Base-by-base conservation (phyloP, 176 grass and related monocot genomes). In the Aegilops bicornis region DNA sequence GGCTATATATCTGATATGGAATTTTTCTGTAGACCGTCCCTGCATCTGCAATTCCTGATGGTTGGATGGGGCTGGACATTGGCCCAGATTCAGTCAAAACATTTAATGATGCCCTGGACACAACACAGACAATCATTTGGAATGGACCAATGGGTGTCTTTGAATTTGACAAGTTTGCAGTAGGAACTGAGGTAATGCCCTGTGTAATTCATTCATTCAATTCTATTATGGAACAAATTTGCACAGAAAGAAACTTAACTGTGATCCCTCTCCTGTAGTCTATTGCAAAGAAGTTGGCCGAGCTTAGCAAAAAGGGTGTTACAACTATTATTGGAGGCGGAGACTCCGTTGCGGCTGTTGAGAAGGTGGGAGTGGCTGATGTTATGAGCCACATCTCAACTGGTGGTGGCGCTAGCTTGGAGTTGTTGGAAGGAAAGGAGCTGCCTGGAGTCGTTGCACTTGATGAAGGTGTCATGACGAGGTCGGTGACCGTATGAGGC, bases 341-440 rank as follows among this genome's bases (percentile, higher is more conserved):
- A 83, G 92, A 94, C 69, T 94, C 92, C 5, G 92, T 94, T 33
- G 92, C 92, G 3, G 92, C 92, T 8, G 92, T 94, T 9, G 92
- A 94, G 85, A 94, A 94, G 83, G 92, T 94, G 50, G 92, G 92
- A 86, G 92, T 94, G 23, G 92, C 92, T n/a, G 90, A 88, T 47
- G 85, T 92, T 83, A 94, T 94, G 92, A 94, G 90, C 82, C 93
- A 95, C 82, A 95, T 95, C 79, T 95, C 93, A 27, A 95, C 93
- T 0, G 93, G 90, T 83, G 93, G 93, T 71, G 93, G 93, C 58
- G 93, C 93, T 17, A 95, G 93, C 75, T 90, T 95, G 79, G 93
- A 95, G 86, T 19, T 95, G 72, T 86, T 95, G 74, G 93, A 95
- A 95, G 93, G 93, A 30, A 95, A 95, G 74, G 85, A 90, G 32